Evolutionary conservation across 176 grass and related monocot species (phyloP), one percentile per base, ranked within the genome.

Genomic region (Musa itinerans): DNA sequence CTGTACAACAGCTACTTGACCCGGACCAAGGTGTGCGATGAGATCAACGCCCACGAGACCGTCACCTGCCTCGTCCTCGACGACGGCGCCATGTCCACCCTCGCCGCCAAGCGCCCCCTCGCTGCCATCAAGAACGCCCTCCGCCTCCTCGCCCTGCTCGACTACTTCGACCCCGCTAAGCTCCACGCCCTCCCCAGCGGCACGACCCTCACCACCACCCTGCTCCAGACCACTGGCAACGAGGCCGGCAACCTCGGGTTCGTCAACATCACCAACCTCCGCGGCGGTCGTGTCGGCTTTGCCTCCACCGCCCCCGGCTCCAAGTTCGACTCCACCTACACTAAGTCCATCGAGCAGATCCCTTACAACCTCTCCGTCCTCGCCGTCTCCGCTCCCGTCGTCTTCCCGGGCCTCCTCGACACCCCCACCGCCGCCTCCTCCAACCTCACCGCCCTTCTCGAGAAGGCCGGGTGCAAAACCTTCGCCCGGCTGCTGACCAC

Each of bases 251-350:
- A 99, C 83, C 89, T 94, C 50, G 95, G 95, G 19, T 89, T 91
- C 78, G 95, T 99, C 83, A 99, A 99, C 82, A 91, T 99, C 76
- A 99, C 95, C 75, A 85, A 92, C 83, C 86, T 99, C 26, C 90
- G 90, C 43, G 95, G 95, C 29, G 95, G 95, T 52, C 81, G 80
- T 64, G 95, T 99, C 48, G 90, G 73, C 65, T 99, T 99, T 65
- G 95, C 88, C 29, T 84, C 95, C 69, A 89, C 95, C 58, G 61
- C 75, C 75, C 90, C 90, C 1, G 95, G 95, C 16, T 73, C 95
- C 58, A 81, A 80, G 70, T 86, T 99, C 53, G 88, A 92, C 77
- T 77, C 90, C 69, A 85, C 91, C 53, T 99, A 99, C 76, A 78
- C 76, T 69, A 94, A 99, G 78, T 85, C 88, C 27, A 70, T 99